Evolutionary conservation across 305 asterid genomes (phyloP), one percentile per base, ranked within the genome.

Genomic region (Rubia balearica): DNA sequence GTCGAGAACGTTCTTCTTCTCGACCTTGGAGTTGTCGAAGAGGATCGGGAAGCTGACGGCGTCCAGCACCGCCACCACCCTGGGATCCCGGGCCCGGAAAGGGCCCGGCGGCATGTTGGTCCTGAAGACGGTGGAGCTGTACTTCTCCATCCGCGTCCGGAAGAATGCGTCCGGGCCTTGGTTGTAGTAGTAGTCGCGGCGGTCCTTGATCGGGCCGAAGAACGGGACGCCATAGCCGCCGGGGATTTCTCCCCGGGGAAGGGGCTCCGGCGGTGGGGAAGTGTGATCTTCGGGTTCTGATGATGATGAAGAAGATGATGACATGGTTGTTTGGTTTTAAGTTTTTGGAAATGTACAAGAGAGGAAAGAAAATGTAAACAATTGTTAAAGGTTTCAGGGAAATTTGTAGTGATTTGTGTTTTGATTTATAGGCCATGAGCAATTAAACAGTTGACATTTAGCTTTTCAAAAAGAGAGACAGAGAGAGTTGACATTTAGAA

Each of bases 21-120:
- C 88, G 10, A 88, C 88, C 57, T 70, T 85, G 1, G 90, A 80
- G 17, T 68, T 83, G 79, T 88, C 89, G 75, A 88, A 88, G 19
- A 88, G 88, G 38, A 81, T 61, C 0, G 79, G 88, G 48, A 85
- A 85, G 43, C 87, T 84, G 16, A 74, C 46, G 49, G 86, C 76
- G 48, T 84, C 89, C 22, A 84, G 85, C 19, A 84, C 66, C 6
- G 46, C 76, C 0, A 84, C 21, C 4, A 82, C 89, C 60, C 62
- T 74, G 0, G 89, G 55, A 21, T 84, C 33, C 1, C 51, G 36
- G 48, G 85, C 79, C 19, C 74, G 64, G 70, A 84, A 84, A 7
- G 89, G 86, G 7, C 89, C 89, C 0, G 89, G 89, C 3, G 89
- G 86, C 73, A 76, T 73, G 65, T 84, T 82, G 16, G 68, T 36